These are phyloP conservation scores for Ceratobasidium sp. DNA, from an alignment of 1,284 basidiomycete species.

Conservation along the genomic window DNA sequence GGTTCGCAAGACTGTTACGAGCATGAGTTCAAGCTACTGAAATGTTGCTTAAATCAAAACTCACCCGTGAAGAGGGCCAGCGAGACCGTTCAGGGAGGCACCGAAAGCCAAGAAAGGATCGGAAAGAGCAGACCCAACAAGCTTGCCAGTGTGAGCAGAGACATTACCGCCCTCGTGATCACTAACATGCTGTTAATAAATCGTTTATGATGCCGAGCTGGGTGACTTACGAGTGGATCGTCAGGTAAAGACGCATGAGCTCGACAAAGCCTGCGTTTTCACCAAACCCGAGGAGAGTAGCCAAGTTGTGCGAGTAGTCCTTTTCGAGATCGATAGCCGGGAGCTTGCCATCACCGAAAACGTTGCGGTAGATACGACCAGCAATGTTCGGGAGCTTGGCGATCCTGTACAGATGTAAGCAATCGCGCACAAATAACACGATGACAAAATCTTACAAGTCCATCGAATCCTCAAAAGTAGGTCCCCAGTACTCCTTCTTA, in stretches of 20 bases:
- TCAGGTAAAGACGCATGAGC: constrained; percentile 95
- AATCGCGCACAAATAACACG: not conserved
- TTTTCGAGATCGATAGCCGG: constrained; percentile 87
- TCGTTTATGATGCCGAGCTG: not conserved
- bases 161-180: constrained; percentile 99
- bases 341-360: constrained; percentile 89
- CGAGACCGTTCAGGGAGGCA: constrained; percentile 95
- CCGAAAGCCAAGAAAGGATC: constrained; percentile 97
- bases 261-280: constrained; percentile 92
- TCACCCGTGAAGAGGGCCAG: constrained; percentile 92
- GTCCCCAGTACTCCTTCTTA: constrained; percentile 98
- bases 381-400: constrained; percentile 98
- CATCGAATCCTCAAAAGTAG: constrained; percentile 96
- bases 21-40: not conserved
- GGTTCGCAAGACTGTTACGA: constrained; percentile 79
- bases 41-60: constrained; percentile 14
- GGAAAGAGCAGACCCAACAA: constrained; percentile 96
- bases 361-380: constrained; percentile 96
- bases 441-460: constrained; percentile 71
- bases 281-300: constrained; percentile 92
- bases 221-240: constrained; percentile 81
- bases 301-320: constrained; percentile 95
- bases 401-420: constrained; percentile 64
- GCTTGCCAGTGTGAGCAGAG: constrained; percentile 95
- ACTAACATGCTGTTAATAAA: constrained; percentile 55